Evolutionary conservation across 495 filamentous ascomycete species (phyloP).

Genomic region (Talaromyces trachyspermus): DNA sequence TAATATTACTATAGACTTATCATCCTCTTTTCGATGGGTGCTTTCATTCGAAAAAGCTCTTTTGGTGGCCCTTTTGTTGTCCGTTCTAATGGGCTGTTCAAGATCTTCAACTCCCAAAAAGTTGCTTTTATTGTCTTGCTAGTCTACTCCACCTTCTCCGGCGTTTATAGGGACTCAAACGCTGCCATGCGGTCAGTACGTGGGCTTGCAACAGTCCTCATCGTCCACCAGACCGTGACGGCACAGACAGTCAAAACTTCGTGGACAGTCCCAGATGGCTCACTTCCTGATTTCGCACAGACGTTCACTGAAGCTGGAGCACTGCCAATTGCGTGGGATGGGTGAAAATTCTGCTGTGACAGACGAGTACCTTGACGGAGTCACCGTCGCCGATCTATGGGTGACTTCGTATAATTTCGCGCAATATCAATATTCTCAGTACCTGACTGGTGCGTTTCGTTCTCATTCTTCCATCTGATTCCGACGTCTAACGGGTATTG

Average conservation of each 20-base stretch:
- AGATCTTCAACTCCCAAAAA: too few relatives aligned
- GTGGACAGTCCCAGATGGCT: neutral
- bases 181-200: too few relatives aligned
- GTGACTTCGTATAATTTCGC: neutral
- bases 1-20: too few relatives aligned
- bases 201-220: too few relatives aligned
- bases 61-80: too few relatives aligned
- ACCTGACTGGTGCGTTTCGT: neutral
- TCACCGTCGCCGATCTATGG: neutral
- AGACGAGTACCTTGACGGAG: neutral
- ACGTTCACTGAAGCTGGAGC: neutral
- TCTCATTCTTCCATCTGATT: neutral
- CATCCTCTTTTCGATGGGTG: too few relatives aligned
- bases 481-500: neutral
- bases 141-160: too few relatives aligned
- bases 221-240: neutral
- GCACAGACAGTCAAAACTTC: neutral
- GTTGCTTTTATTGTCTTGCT: too few relatives aligned
- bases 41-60: too few relatives aligned
- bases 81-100: too few relatives aligned
- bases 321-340: neutral
- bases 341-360: neutral
- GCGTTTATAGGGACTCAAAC: too few relatives aligned
- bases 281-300: neutral
- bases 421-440: neutral